Base-by-base conservation (phyloP, 106 monocot genomes). In the Dioscorea alata region DNA sequence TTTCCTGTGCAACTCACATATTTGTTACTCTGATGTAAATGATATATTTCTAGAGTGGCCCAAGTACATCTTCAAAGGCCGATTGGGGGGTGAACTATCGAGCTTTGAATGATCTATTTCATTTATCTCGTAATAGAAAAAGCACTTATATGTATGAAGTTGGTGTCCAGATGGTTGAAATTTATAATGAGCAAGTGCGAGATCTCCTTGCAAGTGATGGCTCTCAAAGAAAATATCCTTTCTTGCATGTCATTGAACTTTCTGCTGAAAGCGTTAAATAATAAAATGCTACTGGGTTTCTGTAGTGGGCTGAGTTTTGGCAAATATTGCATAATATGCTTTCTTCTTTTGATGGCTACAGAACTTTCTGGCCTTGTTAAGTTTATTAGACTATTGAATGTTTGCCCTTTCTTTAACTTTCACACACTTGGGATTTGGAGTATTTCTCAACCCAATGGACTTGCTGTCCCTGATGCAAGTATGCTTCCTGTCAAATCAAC, bases 131-230 rank as follows among this genome's bases (percentile, higher is more conserved):
- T 16, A 79, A 59, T 17, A 85, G 92, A 57, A 83, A 77, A 73
- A 99, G 68, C 58, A 78, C 81, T 48, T 83, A 81, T 64, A 72
- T 66, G 2, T 93, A 93, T 73, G 92, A 99, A 72, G 77, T 99
- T 57, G 83, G 81, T 16, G 92, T 99, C 59, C 97, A 99, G 33
- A 99, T 99, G 97, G 87, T 99, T 61, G 97, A 99, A 64, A 93
- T 99, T 70, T 93, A 99, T 68, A 99, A 99, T 67, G 99, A 99
- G 57, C 89, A 93, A 93, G 99, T 99, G 31, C 99, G 99, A 18
- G 97, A 99, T 92, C 92, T 99, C 21, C 90, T 99, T 32, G 69
- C 83, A 59, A 87, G 56, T 76, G 81, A 77, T 71, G 73, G 69
- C 68, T 50, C 72, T 13, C 92, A 84, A 49, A 92, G 87, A 71